These are phyloP conservation scores for Exserohilum rostratum DNA, from an alignment of 2,329 filamentous ascomycete genomes.

Conservation along the genomic window DNA sequence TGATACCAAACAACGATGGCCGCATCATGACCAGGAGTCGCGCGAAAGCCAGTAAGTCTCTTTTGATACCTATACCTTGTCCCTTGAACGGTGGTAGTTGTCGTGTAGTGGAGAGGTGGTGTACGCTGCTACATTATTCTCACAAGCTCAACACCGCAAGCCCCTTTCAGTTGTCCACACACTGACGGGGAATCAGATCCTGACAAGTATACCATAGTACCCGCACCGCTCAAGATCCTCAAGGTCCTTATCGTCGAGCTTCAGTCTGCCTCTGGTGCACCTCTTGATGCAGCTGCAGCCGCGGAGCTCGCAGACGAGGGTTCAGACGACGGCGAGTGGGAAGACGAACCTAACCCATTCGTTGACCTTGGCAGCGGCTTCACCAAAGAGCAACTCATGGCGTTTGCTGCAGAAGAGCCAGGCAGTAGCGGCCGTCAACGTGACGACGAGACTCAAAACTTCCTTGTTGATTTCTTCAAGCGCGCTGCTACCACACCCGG, in stretches of 20 bases:
- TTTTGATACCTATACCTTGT: background rate
- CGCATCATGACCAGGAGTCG: constrained; percentile 93
- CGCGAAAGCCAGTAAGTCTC: constrained; percentile 73
- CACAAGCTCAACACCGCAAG: background rate
- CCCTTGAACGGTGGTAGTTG: background rate
- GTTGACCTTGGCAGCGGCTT: constrained; percentile 71
- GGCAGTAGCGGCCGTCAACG: constrained; percentile 63
- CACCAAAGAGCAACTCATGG: constrained; percentile 74
- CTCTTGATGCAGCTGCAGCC: constrained; percentile 64
- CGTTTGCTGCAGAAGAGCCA: constrained; percentile 65
- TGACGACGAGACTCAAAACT: constrained; percentile 90
- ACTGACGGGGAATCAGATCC: constrained; percentile 64
- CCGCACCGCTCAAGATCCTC: constrained; percentile 90
- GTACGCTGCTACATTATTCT: background rate
- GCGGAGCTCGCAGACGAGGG: constrained; percentile 72
- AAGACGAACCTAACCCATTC: constrained; percentile 76
- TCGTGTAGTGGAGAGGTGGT: constrained; percentile 5
- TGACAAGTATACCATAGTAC: constrained; percentile 85
- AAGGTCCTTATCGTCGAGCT: constrained; percentile 96
- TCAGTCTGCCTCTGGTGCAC: constrained; percentile 74
- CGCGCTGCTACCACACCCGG: constrained; percentile 59
- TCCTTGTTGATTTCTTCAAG: constrained; percentile 81
- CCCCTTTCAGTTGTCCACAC: background rate
- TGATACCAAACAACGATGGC: constrained; percentile 75
- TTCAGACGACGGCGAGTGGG: constrained; percentile 69